phyloP scores from a whole-genome alignment of 1,139 yeast genomes.

The Wickerhamomyces sp. region DNA sequence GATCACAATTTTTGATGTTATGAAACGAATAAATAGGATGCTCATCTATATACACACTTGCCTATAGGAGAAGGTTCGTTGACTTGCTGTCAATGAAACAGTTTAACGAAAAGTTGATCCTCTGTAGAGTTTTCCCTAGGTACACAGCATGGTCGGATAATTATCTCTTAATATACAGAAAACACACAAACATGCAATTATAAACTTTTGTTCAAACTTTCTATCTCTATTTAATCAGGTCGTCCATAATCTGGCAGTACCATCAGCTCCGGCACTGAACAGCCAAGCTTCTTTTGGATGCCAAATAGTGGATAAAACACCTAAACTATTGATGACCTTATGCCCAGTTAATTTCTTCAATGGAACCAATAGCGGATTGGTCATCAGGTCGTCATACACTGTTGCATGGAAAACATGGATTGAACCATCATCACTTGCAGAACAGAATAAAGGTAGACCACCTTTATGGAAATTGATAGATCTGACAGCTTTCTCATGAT shows the following conservation, averaged over 20 bases:
- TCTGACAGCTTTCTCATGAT: slow-evolving; percentile 93
- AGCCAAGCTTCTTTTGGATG: slow-evolving; percentile 99
- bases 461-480: slow-evolving; percentile 81
- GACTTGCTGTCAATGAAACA: not conserved
- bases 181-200: not conserved
- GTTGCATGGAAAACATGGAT: slow-evolving; percentile 96
- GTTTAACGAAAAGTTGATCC: too few species aligned
- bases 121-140: too few species aligned
- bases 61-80: too few species aligned
- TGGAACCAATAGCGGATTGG: slow-evolving; percentile 94
- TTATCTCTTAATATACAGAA: not conserved
- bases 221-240: slow-evolving; percentile 35
- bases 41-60: not conserved
- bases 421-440: slow-evolving; percentile 94
- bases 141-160: not conserved
- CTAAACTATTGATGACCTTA: slow-evolving; percentile 69
- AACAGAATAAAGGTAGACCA: slow-evolving; percentile 82
- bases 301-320: slow-evolving; percentile 90
- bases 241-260: slow-evolving; percentile 95
- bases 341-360: slow-evolving; percentile 95
- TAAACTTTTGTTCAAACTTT: not conserved
- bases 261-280: slow-evolving; percentile 97
- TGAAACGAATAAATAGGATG: not conserved
- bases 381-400: slow-evolving; percentile 92
- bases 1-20: not conserved